Percentiles rank a stretch among this genome's conserved stretches.
Evolutionary conservation across 371 early-diverging fungal species (phyloP).

Genomic region (Dipsacomyces acuminosporus): DNA sequence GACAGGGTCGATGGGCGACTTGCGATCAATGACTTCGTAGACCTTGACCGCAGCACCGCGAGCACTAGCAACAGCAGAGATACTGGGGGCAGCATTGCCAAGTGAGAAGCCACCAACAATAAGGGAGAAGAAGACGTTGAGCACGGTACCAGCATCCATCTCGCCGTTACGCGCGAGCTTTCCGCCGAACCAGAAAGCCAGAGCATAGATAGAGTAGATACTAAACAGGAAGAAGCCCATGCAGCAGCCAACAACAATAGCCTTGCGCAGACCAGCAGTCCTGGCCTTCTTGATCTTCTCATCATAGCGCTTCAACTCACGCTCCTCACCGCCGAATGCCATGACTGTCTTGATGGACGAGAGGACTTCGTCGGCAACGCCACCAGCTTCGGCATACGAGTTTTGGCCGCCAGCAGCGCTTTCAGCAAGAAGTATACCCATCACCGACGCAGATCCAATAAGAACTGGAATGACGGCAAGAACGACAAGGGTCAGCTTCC

Average conservation of each 20-base stretch:
- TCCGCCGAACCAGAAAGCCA: conserved; percentile 63
- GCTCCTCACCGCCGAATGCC: conserved; percentile 70
- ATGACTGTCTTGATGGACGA: conserved; percentile 81
- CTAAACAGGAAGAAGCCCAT: conserved; percentile 47
- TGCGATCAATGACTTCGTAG: conserved; percentile 70
- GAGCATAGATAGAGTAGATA: conserved; percentile 50
- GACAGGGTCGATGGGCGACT: conserved; percentile 66
- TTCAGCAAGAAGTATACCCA: conserved; percentile 50
- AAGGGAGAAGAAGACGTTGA: conserved; percentile 56
- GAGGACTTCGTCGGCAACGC: conserved; percentile 70
- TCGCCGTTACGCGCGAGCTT: conserved; percentile 51
- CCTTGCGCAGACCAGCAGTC: conserved; percentile 39
- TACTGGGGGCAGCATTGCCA: conserved; percentile 55
- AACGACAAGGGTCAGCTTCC: conserved; percentile 66
- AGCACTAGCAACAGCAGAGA: conserved; percentile 67
- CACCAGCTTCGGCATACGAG: conserved; percentile 61
- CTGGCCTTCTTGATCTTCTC: conserved; percentile 48
- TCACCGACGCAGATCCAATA: conserved; percentile 40
- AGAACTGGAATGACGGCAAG: conserved; percentile 54
- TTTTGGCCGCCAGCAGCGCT: conserved; percentile 38
- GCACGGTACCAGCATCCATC: conserved; percentile 39
- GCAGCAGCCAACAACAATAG: conserved; percentile 49
- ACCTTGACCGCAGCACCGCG: conserved; percentile 74
- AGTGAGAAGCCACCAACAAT: conserved; percentile 52
- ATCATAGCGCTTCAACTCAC: conserved; percentile 54